Conservation (phyloP, 306 rosid genomes). For the Alnus glutinosa region DNA sequence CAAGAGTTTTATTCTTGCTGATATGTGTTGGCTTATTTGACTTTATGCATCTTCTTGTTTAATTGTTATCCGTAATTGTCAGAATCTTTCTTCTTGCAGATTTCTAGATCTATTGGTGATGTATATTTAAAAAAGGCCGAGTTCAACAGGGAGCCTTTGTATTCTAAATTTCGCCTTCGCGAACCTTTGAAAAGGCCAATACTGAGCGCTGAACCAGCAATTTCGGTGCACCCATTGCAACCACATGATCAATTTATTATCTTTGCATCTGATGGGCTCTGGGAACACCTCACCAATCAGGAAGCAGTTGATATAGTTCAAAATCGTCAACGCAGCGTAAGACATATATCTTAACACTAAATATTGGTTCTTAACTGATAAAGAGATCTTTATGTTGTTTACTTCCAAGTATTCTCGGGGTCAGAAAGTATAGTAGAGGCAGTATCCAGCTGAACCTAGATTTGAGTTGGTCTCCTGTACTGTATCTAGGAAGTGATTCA, state of each 20-base stretch:
- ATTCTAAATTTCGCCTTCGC: conserved; percentile 73
- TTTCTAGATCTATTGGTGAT: conserved; percentile 92
- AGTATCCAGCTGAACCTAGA: neutral
- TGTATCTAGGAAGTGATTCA: conserved; percentile 4
- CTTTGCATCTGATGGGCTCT: conserved; percentile 93
- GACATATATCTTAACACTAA: conserved; percentile 28
- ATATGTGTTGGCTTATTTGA: conserved; percentile 3
- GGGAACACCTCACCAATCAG: conserved; percentile 96
- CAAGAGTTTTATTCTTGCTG: neutral
- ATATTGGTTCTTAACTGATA: conserved; percentile 7
- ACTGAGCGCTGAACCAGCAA: conserved; percentile 81
- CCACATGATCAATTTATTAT: conserved; percentile 78
- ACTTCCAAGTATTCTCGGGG: neutral
- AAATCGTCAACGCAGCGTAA: conserved; percentile 67
- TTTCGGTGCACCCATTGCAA: conserved; percentile 61
- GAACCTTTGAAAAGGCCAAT: conserved; percentile 67
- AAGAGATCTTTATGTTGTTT: neutral
- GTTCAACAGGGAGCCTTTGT: conserved; percentile 87
- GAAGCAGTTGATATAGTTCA: conserved; percentile 92
- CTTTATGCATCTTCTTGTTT: conserved; percentile 13
- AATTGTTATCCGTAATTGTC: conserved; percentile 18
- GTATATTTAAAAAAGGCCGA: conserved; percentile 82
- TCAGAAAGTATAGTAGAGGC: neutral
- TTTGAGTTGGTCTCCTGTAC: neutral
- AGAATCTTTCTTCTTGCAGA: conserved; percentile 42